phyloP scores from a whole-genome alignment of 495 filamentous ascomycete species.

The Neurospora hispaniola region DNA sequence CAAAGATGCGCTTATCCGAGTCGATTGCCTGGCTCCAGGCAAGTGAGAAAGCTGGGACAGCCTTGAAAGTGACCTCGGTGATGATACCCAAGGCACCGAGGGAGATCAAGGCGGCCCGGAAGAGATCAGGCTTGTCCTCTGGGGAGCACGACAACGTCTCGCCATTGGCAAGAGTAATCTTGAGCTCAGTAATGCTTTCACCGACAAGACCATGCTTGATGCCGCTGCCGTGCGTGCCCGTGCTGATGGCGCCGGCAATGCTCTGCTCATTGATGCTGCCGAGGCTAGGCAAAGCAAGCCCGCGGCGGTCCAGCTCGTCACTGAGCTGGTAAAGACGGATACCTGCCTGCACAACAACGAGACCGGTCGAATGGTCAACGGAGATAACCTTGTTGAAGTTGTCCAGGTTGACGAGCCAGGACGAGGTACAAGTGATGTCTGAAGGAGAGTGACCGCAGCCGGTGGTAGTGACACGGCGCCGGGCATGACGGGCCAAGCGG shows the following conservation, averaged over 20 bases:
- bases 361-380: constrained; percentile 49
- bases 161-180: constrained; percentile 76
- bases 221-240: constrained; percentile 86
- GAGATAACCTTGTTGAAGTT: constrained; percentile 60
- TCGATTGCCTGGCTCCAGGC: constrained; percentile 77
- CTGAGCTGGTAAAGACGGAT: constrained; percentile 69
- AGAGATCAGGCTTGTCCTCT: constrained; percentile 62
- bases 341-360: constrained; percentile 72
- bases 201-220: constrained; percentile 75
- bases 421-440: constrained; percentile 84
- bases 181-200: constrained; percentile 58
- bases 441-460: constrained; percentile 88
- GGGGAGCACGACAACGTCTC: constrained; percentile 62
- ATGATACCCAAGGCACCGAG: constrained; percentile 87
- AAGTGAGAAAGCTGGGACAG: constrained; percentile 65
- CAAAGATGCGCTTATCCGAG: constrained; percentile 52
- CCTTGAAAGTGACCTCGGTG: constrained; percentile 75
- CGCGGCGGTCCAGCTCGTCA: constrained; percentile 54
- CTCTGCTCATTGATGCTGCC: constrained; percentile 94
- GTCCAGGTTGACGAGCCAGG: constrained; percentile 93
- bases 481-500: constrained; percentile 67
- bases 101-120: constrained; percentile 77
- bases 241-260: constrained; percentile 84
- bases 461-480: constrained; percentile 66
- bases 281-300: constrained; percentile 75